phyloP scores from a whole-genome alignment of 768 basidiomycete species.

The Suillus ampliporus region DNA sequence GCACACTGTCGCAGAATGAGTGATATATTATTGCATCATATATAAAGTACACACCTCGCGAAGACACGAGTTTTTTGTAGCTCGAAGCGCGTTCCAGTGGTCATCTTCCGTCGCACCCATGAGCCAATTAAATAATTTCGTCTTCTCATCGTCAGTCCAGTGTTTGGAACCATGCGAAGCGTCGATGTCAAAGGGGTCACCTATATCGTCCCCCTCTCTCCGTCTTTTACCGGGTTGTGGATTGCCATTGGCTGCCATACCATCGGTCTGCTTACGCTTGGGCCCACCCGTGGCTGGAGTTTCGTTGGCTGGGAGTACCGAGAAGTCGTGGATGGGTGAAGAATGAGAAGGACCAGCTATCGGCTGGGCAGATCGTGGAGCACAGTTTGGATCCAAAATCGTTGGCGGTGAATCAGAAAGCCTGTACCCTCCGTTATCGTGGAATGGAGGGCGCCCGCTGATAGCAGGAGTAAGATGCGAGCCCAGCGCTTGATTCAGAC shows the following conservation, averaged over 20 bases:
- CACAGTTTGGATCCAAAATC: constrained; percentile 34
- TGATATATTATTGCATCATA: not conserved
- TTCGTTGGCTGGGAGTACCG: constrained; percentile 36
- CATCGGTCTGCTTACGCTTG: constrained; percentile 57
- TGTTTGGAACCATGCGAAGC: constrained; percentile 73
- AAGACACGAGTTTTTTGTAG: constrained; percentile 83
- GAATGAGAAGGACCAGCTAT: constrained; percentile 32
- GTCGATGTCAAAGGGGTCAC: constrained; percentile 37
- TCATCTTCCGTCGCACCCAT: constrained; percentile 75
- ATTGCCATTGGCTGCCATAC: constrained; percentile 20
- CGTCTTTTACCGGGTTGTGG: constrained; percentile 36
- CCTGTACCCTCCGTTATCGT: constrained; percentile 32
- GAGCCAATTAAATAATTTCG: constrained; percentile 78
- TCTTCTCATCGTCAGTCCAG: constrained; percentile 86
- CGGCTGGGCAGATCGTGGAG: constrained; percentile 31
- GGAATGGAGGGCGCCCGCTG: constrained; percentile 37
- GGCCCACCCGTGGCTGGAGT: constrained; percentile 24
- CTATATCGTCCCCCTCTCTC: constrained; percentile 34
- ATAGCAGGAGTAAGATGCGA: constrained; percentile 51
- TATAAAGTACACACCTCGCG: constrained; percentile 58
- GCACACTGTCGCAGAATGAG: constrained; percentile 58
- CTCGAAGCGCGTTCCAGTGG: constrained; percentile 78
- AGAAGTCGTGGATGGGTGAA: constrained; percentile 40
- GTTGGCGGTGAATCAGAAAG: constrained; percentile 39
- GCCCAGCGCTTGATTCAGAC: constrained; percentile 66